Conservation (phyloP, 768 basidiomycete species). For the Guyanaporus albipodus region DNA sequence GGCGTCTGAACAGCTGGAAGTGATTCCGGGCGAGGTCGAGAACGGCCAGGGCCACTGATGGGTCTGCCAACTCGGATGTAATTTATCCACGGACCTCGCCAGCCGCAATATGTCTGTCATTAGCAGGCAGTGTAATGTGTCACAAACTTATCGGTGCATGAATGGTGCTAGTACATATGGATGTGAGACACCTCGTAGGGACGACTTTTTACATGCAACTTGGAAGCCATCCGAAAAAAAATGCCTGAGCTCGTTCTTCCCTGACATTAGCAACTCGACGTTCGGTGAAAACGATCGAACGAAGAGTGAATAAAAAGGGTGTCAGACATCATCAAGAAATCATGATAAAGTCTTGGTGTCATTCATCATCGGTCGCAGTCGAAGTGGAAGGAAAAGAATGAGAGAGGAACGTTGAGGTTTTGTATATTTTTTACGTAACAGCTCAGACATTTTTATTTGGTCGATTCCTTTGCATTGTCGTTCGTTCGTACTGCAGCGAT, state of each 20-base stretch:
- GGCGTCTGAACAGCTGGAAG: constrained; percentile 38
- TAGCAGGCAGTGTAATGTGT: too few relatives aligned
- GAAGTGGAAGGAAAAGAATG: neutral
- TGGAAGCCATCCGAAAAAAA: constrained; percentile 53
- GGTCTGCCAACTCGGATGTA: too few relatives aligned
- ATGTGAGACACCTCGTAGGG: constrained; percentile 68
- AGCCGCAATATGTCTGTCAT: too few relatives aligned
- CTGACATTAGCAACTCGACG: constrained; percentile 50
- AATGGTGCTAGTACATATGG: too few relatives aligned
- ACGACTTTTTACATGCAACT: constrained; percentile 34
- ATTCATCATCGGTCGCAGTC: neutral
- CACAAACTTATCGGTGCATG: too few relatives aligned
- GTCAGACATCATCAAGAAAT: neutral
- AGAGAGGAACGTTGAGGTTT: neutral
- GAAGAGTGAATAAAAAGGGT: constrained; percentile 46
- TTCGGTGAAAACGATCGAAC: constrained; percentile 40
- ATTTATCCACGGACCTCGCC: neutral
- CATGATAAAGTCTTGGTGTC: neutral
- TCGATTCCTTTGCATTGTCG: too few relatives aligned
- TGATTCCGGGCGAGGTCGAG: constrained; percentile 62
- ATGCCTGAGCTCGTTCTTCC: constrained; percentile 46
- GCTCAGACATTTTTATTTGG: too few relatives aligned
- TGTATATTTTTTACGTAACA: constrained; percentile 16
- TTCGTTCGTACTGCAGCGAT: constrained; percentile 12
- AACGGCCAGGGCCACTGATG: constrained; percentile 61